Conservation (phyloP, 2,329 filamentous ascomycete genomes). For the Botrytis medusae region DNA sequence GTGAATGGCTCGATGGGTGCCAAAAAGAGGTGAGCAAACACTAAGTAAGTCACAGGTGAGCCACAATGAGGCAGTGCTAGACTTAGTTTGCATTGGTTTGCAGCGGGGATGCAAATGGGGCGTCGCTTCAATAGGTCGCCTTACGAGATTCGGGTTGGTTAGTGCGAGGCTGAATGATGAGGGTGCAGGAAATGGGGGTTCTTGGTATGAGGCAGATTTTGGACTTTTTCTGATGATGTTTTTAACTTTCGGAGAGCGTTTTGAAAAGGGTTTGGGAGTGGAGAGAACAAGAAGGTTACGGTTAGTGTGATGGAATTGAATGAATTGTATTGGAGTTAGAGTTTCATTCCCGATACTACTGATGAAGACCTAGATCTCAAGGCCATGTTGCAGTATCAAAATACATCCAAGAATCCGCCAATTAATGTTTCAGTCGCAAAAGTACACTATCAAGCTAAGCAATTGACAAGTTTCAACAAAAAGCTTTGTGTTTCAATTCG, state of each 20-base stretch:
- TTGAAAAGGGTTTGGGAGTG: background rate
- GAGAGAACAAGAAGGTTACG: background rate
- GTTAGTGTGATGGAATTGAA: background rate
- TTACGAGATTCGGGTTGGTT: constrained; percentile 9
- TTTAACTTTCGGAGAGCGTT: background rate
- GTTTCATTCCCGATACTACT: background rate
- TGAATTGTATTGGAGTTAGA: background rate
- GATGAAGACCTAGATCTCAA: background rate
- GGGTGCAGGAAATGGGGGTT: background rate
- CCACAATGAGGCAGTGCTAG: constrained; percentile 17
- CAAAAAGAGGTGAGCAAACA: constrained; percentile 5
- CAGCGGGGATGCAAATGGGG: constrained; percentile 10
- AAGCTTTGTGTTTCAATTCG: constrained; percentile 10
- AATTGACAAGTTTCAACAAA: background rate
- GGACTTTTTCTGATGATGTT: background rate
- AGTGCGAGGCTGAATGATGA: constrained; percentile 10
- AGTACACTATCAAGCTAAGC: background rate
- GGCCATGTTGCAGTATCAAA: background rate
- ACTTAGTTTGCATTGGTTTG: background rate
- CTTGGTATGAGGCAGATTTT: constrained; percentile 1
- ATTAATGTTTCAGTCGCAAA: background rate
- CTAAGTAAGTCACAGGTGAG: constrained; percentile 5
- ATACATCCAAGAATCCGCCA: background rate
- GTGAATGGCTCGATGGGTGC: background rate
- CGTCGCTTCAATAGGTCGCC: constrained; percentile 9